Evolutionary conservation across 73 alveolate species (phyloP).

Genomic region (Stentor coeruleus): DNA sequence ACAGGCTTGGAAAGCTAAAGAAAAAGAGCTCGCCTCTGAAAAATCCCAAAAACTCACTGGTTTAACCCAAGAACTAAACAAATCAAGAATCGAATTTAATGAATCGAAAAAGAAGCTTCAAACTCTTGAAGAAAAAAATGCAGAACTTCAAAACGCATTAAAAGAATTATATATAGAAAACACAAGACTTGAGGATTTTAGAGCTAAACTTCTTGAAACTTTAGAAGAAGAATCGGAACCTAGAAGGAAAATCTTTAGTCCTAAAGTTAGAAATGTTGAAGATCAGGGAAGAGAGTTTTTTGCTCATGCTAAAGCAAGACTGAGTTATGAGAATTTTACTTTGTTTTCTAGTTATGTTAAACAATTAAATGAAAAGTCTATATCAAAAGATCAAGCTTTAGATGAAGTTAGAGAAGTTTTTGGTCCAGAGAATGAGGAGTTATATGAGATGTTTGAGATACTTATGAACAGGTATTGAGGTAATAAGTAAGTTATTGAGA

Average conservation of each 20-base stretch:
- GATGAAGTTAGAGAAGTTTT: neutral
- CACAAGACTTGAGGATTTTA: neutral
- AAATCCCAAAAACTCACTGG: neutral
- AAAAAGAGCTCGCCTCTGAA: neutral
- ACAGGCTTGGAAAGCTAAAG: neutral
- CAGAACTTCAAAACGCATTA: neutral
- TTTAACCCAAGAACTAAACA: neutral
- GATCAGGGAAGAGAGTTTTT: slow-evolving; percentile 3
- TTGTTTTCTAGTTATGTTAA: neutral
- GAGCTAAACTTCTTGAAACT: neutral
- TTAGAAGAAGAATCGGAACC: neutral
- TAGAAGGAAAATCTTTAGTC: neutral
- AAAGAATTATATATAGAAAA: neutral
- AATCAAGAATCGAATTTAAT: neutral
- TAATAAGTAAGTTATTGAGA: no score
- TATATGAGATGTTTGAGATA: slow-evolving; percentile 4
- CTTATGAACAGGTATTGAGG: no score
- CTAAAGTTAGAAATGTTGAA: neutral
- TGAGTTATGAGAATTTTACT: slow-evolving; percentile 10
- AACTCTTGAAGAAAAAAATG: neutral
- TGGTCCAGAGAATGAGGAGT: slow-evolving; percentile 2
- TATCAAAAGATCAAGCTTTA: neutral
- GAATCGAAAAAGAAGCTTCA: neutral
- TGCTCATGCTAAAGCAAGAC: neutral
- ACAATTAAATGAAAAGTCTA: neutral